Percentiles rank a stretch among this genome's conserved stretches.
Evolutionary conservation across 208 protist genomes (phyloP).

Genomic region (Trypanosoma melophagium): DNA sequence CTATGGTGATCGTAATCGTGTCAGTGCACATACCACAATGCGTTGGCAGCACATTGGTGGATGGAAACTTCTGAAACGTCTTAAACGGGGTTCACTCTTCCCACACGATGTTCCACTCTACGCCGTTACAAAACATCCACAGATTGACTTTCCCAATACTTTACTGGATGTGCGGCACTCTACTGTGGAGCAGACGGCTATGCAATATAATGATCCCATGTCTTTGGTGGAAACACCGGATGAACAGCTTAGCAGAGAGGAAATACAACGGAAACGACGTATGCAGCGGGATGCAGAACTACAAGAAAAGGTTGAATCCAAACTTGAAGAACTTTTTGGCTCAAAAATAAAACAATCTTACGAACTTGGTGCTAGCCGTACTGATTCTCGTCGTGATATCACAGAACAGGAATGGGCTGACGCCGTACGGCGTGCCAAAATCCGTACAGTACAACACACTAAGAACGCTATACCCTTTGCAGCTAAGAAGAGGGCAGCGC

Average conservation of each 20-base stretch:
- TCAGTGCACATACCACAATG: constrained; percentile 64
- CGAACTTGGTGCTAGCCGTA: constrained; percentile 26
- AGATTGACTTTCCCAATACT: constrained; percentile 85
- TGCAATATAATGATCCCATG: constrained; percentile 83
- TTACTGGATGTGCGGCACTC: constrained; percentile 64
- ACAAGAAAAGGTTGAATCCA: constrained; percentile 61
- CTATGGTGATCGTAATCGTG: constrained; percentile 74
- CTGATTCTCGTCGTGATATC: constrained; percentile 70
- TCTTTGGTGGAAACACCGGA: constrained; percentile 41
- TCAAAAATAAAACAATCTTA: constrained; percentile 30
- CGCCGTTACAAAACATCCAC: constrained; percentile 68
- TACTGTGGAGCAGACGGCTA: constrained; percentile 82
- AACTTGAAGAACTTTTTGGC: constrained; percentile 77
- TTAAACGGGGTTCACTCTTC: constrained; percentile 71
- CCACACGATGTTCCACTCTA: constrained; percentile 81
- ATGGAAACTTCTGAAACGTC: constrained; percentile 79
- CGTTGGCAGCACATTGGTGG: constrained; percentile 90
- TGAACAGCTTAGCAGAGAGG: constrained; percentile 63
- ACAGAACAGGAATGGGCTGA: constrained; percentile 77
- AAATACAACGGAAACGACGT: constrained; percentile 44
- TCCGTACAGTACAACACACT: constrained; percentile 65
- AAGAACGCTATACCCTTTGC: constrained; percentile 72
- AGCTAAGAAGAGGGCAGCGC: constrained; percentile 54
- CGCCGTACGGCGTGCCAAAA: constrained; percentile 64
- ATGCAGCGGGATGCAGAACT: constrained; percentile 46